Base-by-base conservation (phyloP, 257 asterid species). In the Lycium ferocissimum region DNA sequence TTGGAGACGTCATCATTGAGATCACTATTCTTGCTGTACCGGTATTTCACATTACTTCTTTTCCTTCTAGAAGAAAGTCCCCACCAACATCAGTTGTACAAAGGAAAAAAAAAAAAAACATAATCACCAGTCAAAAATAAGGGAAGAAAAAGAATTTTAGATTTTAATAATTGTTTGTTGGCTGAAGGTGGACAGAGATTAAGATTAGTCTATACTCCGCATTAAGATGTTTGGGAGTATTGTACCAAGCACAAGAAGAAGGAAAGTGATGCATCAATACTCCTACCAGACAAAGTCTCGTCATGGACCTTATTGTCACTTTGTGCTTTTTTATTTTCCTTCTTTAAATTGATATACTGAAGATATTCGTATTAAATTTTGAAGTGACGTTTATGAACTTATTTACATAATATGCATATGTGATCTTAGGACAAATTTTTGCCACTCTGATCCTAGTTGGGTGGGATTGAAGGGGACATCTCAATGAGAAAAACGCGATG, bases 401-500 rank as follows among this genome's bases (percentile, higher is more conserved):
- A 72, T 45, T 45, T 72, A 45, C 80, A 43, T 71, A 38, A 58
- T 3, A 58, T 7, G 18, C 8, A 61, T 7, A n/a, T 18, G 33
- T 59, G 66, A 62, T 63, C 10, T 33, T 66, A 33, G 73, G 65
- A 76, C 65, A 76, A 51, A 2, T 13, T 57, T 78, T 26, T 33
- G 47, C 79, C 71, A 54, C 65, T 13, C 13, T 76, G 70, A 82
- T 73, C 63, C 65, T 13, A 53, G 82, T 76, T 26, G 62, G 65
- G 33, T 59, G 22, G 78, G 37, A 63, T 26, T n/a, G 98, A 93
- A 73, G 84, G 91, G 63, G 97, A 95, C 97, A 80, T 45, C 18
- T 90, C 95, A 89, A 89, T 86, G 86, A 91, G 92, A 98, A 95
- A 89, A 95, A 90, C 87, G 95, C 89, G 58, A 87, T 86, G 98